These are phyloP conservation scores for Scheffersomyces amazonensis DNA, from an alignment of 805 yeast species.

Conservation along the genomic window DNA sequence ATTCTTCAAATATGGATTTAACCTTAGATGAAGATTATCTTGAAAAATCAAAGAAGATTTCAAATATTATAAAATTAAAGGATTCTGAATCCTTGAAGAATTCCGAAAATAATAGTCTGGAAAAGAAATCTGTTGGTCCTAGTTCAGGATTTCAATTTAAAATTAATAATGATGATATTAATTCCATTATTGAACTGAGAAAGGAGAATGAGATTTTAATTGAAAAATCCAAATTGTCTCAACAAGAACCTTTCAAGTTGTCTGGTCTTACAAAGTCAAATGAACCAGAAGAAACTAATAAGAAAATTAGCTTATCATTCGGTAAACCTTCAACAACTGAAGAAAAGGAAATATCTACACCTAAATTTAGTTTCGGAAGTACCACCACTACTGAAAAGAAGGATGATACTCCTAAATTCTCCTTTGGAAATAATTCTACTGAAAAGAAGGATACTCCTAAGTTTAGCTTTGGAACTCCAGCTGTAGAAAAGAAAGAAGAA, in stretches of 20 bases:
- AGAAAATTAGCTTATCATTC: too few relatives aligned
- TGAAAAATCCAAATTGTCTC: conserved; percentile 1
- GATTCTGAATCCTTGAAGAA: conserved; percentile 8
- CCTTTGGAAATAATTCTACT: too few relatives aligned
- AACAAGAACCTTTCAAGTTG: not conserved
- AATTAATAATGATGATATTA: conserved; percentile 26
- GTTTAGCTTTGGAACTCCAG: too few relatives aligned
- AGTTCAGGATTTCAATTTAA: conserved; percentile 37
- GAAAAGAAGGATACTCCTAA: too few relatives aligned
- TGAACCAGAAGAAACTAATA: not conserved
- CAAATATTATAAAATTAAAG: conserved; percentile 30
- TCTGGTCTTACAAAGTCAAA: conserved; percentile 2
- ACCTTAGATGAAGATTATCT: conserved; percentile 26
- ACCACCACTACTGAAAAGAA: too few relatives aligned
- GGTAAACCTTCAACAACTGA: too few relatives aligned
- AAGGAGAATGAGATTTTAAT: conserved; percentile 9
- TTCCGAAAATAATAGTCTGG: conserved; percentile 1
- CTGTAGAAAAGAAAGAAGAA: too few relatives aligned
- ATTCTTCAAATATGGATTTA: conserved; percentile 12
- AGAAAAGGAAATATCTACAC: too few relatives aligned
- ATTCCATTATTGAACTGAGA: conserved; percentile 18
- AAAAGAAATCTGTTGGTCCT: conserved; percentile 18
- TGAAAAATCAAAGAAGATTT: conserved; percentile 19
- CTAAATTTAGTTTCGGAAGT: too few relatives aligned
- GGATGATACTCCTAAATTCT: too few relatives aligned